Evolutionary conservation across 2,329 filamentous ascomycete species (phyloP), one percentile per base, ranked within the genome.

Genomic region (Sporothrix pseudoabietina): DNA sequence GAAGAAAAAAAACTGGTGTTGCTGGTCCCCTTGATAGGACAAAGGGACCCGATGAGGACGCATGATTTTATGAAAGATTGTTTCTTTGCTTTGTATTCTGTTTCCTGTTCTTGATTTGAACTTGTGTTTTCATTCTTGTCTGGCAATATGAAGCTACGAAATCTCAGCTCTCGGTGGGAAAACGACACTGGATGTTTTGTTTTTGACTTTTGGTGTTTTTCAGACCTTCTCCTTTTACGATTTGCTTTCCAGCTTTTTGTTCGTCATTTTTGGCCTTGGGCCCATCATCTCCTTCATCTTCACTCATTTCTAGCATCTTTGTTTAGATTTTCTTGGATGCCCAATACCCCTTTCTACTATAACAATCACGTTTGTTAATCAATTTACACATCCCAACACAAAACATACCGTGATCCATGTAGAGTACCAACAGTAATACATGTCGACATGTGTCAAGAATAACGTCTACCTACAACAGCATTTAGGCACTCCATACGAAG

Each of bases 151-250:
- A 71, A 71, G 49, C 71, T 69, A 74, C 63, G 72, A 70, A 74
- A 68, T 74, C 73, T 68, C 73, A 74, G 54, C 73, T 74, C 72
- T 71, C 32, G 39, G 54, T 59, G 54, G 39, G 68, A 59, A 39
- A 63, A 44, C 32, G 22, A 69, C 30, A 54, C 47, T 39, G 66
- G 47, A 35, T 32, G 32, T 39, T 55, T 52, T 19, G n/a, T 35
- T 30, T 69, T 52, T 52, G 8, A 49, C 26, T 49, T 68, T 68
- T 35, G 30, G 59, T 65, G 10, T 54, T 30, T 39, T 39, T 39
- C 16, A n/a, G 9, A 30, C 30, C 16, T 69, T 26, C 35, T 49
- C 47, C 22, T 59, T 49, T 14, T 26, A 16, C 16, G 10, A 8
- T 19, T 44, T 47, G 3, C 4, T 61, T 68, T 19, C 3, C 65